Evolutionary conservation across 2,329 filamentous ascomycete species (phyloP).

Genomic region (Thielaviopsis ethacetica): DNA sequence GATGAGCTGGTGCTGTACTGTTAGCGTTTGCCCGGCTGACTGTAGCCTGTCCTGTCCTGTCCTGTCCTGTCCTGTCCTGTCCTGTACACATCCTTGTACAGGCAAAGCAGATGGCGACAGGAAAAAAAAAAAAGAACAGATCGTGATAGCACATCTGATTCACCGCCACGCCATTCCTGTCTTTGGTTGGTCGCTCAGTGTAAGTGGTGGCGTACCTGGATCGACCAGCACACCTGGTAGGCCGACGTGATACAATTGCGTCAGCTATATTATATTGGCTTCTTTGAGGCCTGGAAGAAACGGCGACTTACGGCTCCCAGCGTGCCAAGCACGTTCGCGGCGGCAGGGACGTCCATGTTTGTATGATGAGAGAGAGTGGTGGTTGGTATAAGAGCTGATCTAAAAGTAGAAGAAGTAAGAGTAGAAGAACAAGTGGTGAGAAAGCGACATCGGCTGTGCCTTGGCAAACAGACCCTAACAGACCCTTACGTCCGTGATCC

Average conservation of each 20-base stretch:
- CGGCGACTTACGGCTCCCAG: conserved; percentile 33
- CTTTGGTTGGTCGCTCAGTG: not conserved
- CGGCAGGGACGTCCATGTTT: conserved; percentile 35
- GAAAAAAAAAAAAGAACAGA: no score
- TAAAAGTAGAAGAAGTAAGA: no score
- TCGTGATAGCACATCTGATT: not conserved
- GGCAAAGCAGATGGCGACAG: no score
- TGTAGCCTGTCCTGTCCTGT: no score
- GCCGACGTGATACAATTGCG: not conserved
- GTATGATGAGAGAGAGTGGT: not conserved
- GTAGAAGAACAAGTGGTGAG: not conserved
- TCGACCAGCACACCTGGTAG: conserved; percentile 42
- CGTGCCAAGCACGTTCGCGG: conserved; percentile 42
- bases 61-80: no score
- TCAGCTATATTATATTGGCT: not conserved
- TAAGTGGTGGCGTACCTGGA: conserved; percentile 30
- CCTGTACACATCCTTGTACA: no score
- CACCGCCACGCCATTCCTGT: not conserved
- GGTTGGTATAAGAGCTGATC: not conserved
- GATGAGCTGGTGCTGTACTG: conserved; percentile 46
- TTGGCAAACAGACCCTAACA: no score
- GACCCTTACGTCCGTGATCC: not conserved
- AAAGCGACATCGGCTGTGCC: not conserved
- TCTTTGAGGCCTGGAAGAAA: not conserved
- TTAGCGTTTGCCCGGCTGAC: not conserved